Conservation (phyloP, 2,329 filamentous ascomycete species). For the Fusarium beomiforme region DNA sequence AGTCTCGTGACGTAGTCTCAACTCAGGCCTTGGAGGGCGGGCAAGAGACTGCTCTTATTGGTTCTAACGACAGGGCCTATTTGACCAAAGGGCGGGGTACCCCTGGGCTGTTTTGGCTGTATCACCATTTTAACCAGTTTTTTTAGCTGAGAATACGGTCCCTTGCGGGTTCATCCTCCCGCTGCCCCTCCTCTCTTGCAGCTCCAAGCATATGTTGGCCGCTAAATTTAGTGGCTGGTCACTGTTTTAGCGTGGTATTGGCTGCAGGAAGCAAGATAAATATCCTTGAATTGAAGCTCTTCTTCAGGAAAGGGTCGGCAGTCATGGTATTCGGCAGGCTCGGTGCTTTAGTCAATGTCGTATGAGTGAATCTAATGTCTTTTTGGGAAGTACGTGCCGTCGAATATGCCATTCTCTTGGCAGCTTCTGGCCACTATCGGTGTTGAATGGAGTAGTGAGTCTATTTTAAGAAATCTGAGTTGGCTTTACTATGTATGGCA, state of each 20-base stretch:
- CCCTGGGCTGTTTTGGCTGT: constrained; percentile 29
- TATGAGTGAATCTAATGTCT: background rate
- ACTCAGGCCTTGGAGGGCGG: constrained; percentile 24
- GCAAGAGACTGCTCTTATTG: constrained; percentile 19
- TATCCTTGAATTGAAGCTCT: background rate
- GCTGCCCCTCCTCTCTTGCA: background rate
- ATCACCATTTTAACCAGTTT: constrained; percentile 23
- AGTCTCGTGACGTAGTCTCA: constrained; percentile 46
- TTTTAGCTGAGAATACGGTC: constrained; percentile 10
- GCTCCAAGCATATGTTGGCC: constrained; percentile 7
- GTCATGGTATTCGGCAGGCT: background rate
- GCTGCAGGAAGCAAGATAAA: background rate
- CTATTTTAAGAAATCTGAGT: constrained; percentile 2
- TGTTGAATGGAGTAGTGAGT: background rate
- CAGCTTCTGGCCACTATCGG: background rate
- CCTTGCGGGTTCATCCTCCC: constrained; percentile 24
- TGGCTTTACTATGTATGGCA: background rate
- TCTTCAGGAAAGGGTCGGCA: background rate
- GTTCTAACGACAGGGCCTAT: constrained; percentile 24
- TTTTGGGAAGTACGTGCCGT: background rate
- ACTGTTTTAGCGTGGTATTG: constrained; percentile 8
- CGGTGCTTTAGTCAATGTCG: background rate
- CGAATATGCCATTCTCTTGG: background rate
- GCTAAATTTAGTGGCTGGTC: constrained; percentile 27
- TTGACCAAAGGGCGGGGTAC: constrained; percentile 37